Evolutionary conservation across 345 rosid species (phyloP).

Genomic region (Hirschfeldia incana): DNA sequence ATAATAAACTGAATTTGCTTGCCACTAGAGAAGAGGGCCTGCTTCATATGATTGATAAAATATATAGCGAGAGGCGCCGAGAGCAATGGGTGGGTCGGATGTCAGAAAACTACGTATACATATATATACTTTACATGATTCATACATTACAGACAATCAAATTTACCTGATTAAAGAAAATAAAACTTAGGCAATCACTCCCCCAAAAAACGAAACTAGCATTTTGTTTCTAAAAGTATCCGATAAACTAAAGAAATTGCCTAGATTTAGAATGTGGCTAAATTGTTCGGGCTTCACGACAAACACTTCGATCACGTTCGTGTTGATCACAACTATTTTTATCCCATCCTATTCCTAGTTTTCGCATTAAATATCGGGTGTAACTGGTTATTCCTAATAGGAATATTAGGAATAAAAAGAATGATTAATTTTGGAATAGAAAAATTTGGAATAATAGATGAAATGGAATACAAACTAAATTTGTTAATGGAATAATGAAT

Average conservation of each 20-base stretch:
- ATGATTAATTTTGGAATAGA: too few species aligned
- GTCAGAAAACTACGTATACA: neutral
- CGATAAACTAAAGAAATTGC: neutral
- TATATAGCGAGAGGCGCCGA: neutral
- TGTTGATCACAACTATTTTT: neutral
- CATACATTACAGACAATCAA: neutral
- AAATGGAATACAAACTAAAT: too few species aligned
- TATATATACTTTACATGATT: neutral
- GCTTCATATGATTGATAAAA: slow-evolving; percentile 11
- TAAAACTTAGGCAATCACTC: neutral
- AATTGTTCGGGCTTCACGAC: neutral
- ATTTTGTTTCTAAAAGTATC: neutral
- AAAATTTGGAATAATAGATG: too few species aligned
- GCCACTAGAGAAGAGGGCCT: slow-evolving; percentile 17
- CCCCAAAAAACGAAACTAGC: neutral
- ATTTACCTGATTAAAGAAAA: neutral
- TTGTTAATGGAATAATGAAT: too few species aligned
- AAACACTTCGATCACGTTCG: slow-evolving; percentile 10
- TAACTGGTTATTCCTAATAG: too few species aligned
- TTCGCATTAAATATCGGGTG: neutral
- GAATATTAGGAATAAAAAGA: too few species aligned
- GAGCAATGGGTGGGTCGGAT: neutral
- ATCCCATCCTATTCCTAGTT: neutral
- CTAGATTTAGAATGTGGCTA: neutral
- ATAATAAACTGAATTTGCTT: neutral